Conservation (phyloP, 768 basidiomycete genomes). For the Gyrodon lividus region DNA sequence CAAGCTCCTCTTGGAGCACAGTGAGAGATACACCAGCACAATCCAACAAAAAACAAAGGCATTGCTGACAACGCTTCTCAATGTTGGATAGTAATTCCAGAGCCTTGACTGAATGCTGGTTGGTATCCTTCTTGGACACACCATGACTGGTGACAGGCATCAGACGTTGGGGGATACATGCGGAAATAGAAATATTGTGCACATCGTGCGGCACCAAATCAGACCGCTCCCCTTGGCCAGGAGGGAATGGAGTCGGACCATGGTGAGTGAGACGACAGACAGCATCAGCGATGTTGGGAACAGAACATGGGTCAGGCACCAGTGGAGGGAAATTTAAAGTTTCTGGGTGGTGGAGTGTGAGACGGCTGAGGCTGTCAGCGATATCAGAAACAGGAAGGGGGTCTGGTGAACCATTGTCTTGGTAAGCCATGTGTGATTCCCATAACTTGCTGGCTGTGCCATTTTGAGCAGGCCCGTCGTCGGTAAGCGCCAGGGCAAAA, state of each 20-base stretch:
- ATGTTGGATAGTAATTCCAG: neutral
- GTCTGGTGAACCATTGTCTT: neutral
- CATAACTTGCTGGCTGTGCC: neutral
- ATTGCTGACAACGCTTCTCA: neutral
- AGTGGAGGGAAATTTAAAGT: too few species aligned
- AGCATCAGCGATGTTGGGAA: neutral
- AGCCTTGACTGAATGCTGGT: neutral
- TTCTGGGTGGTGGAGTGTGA: neutral
- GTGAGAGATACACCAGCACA: neutral
- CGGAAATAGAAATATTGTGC: neutral
- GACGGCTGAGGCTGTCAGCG: neutral
- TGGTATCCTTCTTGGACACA: neutral
- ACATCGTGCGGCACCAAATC: neutral
- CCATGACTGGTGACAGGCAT: neutral
- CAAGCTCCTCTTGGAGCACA: neutral
- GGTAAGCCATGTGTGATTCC: neutral
- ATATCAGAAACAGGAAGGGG: neutral
- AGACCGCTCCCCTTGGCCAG: too few species aligned
- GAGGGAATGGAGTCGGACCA: too few species aligned
- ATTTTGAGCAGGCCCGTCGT: slow-evolving; percentile 1
- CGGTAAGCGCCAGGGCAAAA: slow-evolving; percentile 2
- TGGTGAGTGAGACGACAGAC: too few species aligned
- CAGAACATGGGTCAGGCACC: neutral
- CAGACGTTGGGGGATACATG: neutral
- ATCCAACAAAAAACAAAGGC: neutral